Conservation (phyloP, 805 yeast genomes). For the Wickerhamiella brachini region DNA sequence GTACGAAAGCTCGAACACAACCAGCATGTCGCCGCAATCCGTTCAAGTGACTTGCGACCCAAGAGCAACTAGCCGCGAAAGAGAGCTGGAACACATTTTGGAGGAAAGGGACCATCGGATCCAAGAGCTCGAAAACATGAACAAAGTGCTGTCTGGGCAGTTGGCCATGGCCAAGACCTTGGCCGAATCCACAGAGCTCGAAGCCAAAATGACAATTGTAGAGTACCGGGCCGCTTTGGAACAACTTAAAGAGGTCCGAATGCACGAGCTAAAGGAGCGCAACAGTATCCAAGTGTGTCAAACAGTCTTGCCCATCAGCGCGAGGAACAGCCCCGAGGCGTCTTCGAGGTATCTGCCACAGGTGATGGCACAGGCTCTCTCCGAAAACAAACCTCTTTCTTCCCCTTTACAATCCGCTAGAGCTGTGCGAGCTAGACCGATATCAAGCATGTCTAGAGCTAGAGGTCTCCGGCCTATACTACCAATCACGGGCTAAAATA, state of each 20-base stretch:
- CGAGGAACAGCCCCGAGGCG: background rate
- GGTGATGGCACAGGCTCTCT: background rate
- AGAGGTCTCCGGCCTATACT: background rate
- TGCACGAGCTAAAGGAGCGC: background rate
- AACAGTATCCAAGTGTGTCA: background rate
- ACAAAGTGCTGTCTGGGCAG: background rate
- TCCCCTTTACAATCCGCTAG: background rate
- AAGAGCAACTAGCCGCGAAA: background rate
- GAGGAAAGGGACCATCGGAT: background rate
- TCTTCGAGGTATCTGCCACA: background rate
- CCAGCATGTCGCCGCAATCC: background rate
- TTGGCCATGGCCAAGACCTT: background rate
- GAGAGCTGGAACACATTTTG: background rate
- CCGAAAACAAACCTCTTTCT: background rate
- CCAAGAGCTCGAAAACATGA: background rate
- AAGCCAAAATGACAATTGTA: background rate
- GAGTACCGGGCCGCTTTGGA: conserved; percentile 8
- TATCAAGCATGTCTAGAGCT: conserved; percentile 1
- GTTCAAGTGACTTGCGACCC: background rate
- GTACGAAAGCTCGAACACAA: background rate
- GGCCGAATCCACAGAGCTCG: background rate
- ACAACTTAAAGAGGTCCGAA: conserved; percentile 9
- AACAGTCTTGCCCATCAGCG: background rate
- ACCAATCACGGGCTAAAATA: background rate
- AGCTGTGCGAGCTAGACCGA: conserved; percentile 4